Evolutionary conservation across 352 stramenopile species (phyloP).

Genomic region (Peronospora farinosa): DNA sequence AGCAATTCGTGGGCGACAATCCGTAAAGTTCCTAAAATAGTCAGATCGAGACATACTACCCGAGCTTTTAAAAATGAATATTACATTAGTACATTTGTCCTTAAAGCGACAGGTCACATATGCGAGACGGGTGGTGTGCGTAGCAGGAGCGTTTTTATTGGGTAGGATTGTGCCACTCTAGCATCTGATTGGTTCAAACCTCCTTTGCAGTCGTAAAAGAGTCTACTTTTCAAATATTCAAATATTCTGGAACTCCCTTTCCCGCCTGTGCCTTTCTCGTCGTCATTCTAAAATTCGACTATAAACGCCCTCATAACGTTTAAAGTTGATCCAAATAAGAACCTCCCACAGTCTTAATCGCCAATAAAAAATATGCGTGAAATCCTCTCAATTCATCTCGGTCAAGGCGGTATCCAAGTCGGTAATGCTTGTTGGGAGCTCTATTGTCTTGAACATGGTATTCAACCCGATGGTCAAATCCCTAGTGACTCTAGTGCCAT

Average conservation of each 20-base stretch:
- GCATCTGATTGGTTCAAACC: not conserved
- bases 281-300: conserved; percentile 28
- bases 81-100: too few relatives aligned
- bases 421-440: conserved; percentile 88
- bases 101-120: not conserved
- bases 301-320: conserved; percentile 31
- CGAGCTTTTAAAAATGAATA: too few relatives aligned
- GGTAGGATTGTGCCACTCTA: not conserved
- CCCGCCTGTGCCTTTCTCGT: conserved; percentile 8
- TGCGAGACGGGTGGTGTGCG: not conserved
- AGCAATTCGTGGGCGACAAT: too few relatives aligned
- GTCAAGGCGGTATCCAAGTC: conserved; percentile 83
- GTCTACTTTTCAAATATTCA: conserved; percentile 11
- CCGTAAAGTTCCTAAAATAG: too few relatives aligned
- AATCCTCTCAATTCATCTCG: conserved; percentile 95
- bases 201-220: conserved; percentile 13
- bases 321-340: conserved; percentile 10
- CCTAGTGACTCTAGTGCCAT: conserved; percentile 41
- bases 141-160: not conserved
- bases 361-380: conserved; percentile 66
- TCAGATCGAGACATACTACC: too few relatives aligned
- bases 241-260: conserved; percentile 14
- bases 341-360: too few relatives aligned
- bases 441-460: conserved; percentile 68
- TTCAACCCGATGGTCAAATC: conserved; percentile 26